These are phyloP conservation scores for Moelleriella libera DNA, from an alignment of 2,329 filamentous ascomycete species.

Conservation along the genomic window DNA sequence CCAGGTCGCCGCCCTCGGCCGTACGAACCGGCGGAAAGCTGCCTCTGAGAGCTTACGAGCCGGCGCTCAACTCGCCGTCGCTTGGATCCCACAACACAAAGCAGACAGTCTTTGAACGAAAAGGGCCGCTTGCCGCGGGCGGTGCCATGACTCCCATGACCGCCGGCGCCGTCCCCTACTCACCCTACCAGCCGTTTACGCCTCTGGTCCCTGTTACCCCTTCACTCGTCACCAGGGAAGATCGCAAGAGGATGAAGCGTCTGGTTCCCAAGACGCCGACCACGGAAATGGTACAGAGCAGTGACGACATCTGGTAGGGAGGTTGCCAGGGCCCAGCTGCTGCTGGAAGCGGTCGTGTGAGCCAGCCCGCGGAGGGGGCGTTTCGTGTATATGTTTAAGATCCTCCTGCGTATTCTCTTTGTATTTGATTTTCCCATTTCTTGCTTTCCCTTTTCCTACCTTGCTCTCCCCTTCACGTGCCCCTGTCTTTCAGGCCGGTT, in stretches of 20 bases:
- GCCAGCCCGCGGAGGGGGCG: too few species aligned
- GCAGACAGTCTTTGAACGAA: slow-evolving; percentile 50
- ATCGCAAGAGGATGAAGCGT: slow-evolving; percentile 55
- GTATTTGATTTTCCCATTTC: too few species aligned
- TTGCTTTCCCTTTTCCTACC: too few species aligned
- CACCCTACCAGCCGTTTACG: slow-evolving; percentile 67
- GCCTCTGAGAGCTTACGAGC: slow-evolving; percentile 48
- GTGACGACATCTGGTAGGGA: slow-evolving; percentile 49
- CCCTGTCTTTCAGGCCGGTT: too few species aligned
- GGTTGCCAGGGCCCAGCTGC: background rate
- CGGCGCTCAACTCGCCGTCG: slow-evolving; percentile 35
- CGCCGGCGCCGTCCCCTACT: slow-evolving; percentile 52
- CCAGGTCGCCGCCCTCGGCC: slow-evolving; percentile 34
- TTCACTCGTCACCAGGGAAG: slow-evolving; percentile 55
- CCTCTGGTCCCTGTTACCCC: slow-evolving; percentile 65
- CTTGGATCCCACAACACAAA: slow-evolving; percentile 36
- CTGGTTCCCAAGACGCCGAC: slow-evolving; percentile 50
- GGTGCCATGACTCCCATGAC: slow-evolving; percentile 49
- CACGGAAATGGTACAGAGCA: slow-evolving; percentile 44
- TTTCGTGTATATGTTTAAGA: too few species aligned
- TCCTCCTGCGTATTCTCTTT: too few species aligned
- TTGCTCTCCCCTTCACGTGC: too few species aligned
- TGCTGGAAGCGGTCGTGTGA: too few species aligned
- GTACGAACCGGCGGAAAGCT: slow-evolving; percentile 42
- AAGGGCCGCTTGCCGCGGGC: slow-evolving; percentile 36